These are phyloP conservation scores for Allodekkera sacchari DNA, from an alignment of 805 yeast genomes.

Conservation along the genomic window DNA sequence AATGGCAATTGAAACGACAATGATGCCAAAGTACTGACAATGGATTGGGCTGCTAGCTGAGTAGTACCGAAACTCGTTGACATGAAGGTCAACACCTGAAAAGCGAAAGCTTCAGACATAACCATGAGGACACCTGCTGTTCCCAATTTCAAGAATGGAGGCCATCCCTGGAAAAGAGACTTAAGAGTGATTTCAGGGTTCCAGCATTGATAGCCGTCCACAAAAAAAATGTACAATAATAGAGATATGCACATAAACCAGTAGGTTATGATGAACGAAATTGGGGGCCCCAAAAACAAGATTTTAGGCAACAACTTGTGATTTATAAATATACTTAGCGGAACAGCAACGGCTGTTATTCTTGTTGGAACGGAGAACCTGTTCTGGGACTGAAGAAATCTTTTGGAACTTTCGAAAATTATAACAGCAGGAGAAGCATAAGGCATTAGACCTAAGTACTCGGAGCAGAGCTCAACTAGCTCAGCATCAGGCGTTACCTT, in stretches of 20 bases:
- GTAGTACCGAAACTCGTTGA: constrained; percentile 40
- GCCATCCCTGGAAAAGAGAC: constrained; percentile 33
- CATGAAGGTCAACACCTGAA: constrained; percentile 42
- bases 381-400: constrained; percentile 68
- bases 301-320: constrained; percentile 52
- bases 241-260: constrained; percentile 58
- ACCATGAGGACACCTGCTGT: constrained; percentile 49
- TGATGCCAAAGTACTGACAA: constrained; percentile 40
- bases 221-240: constrained; percentile 40
- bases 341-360: constrained; percentile 58
- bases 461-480: constrained; percentile 40
- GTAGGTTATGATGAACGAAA: constrained; percentile 57
- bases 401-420: constrained; percentile 59
- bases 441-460: constrained; percentile 43
- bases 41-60: constrained; percentile 45
- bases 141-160: constrained; percentile 35
- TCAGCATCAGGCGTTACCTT: constrained; percentile 33
- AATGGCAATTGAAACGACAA: constrained; percentile 45
- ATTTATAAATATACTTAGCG: constrained; percentile 54
- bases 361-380: constrained; percentile 70
- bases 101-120: constrained; percentile 49
- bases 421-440: constrained; percentile 64
- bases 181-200: constrained; percentile 15
- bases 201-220: constrained; percentile 69
- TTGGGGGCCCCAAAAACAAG: constrained; percentile 66